Evolutionary conservation across 306 rosid genomes (phyloP).

Genomic region (Albizia julibrissin): DNA sequence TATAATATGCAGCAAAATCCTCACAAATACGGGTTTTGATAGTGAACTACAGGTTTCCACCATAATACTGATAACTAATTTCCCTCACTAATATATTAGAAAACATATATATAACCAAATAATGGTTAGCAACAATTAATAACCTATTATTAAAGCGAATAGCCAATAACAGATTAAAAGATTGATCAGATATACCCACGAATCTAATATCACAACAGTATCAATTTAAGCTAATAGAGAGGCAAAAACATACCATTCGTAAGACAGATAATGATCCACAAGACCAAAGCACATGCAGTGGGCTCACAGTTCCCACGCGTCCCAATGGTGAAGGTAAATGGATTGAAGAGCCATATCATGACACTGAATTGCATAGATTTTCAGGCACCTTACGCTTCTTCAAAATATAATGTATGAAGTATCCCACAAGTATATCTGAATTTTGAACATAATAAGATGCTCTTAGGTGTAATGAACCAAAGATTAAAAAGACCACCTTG

Average conservation of each 20-base stretch:
- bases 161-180: constrained; percentile 10
- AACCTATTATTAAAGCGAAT: neutral
- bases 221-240: constrained; percentile 19
- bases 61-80: neutral
- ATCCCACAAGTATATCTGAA: constrained; percentile 91
- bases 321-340: constrained; percentile 90
- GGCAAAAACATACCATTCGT: constrained; percentile 76
- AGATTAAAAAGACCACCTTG: too few relatives aligned
- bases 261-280: constrained; percentile 82
- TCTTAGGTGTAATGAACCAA: neutral
- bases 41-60: neutral
- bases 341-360: constrained; percentile 84
- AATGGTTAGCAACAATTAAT: neutral
- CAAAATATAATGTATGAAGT: constrained; percentile 67
- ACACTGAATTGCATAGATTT: constrained; percentile 58
- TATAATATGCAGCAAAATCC: neutral
- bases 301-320: constrained; percentile 97
- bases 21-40: neutral
- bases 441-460: neutral
- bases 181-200: neutral
- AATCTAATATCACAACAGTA: neutral
- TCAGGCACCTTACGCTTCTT: constrained; percentile 85
- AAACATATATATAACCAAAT: constrained; percentile 2
- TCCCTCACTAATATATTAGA: neutral
- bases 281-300: constrained; percentile 80